Conservation (phyloP, 2,329 filamentous ascomycete genomes). For the Lachnellula willkommii region DNA sequence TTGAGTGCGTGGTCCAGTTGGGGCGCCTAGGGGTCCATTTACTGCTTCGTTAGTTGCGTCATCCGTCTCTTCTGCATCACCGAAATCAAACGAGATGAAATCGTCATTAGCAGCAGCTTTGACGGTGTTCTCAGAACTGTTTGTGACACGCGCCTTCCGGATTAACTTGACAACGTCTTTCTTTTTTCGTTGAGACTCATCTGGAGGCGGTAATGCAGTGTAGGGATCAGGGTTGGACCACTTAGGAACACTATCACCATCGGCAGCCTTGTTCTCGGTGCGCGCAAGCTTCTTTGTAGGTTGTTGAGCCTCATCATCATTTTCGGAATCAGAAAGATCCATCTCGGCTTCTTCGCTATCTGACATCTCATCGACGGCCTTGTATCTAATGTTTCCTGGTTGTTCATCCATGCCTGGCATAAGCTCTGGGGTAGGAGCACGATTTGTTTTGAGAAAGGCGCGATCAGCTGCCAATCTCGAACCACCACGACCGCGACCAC, state of each 20-base stretch:
- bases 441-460: slow-evolving; percentile 31
- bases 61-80: slow-evolving; percentile 37
- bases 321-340: slow-evolving; percentile 51
- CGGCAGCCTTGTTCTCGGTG: slow-evolving; percentile 33
- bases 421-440: slow-evolving; percentile 32
- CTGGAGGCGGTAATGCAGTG: slow-evolving; percentile 74
- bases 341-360: slow-evolving; percentile 58
- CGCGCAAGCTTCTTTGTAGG: slow-evolving; percentile 42
- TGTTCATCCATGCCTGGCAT: slow-evolving; percentile 33
- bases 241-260: slow-evolving; percentile 53
- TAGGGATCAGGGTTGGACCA: slow-evolving; percentile 98
- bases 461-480: slow-evolving; percentile 30
- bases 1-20: slow-evolving; percentile 6
- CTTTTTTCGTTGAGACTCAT: slow-evolving; percentile 68
- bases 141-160: slow-evolving; percentile 73
- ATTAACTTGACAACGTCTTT: slow-evolving; percentile 87
- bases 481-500: slow-evolving; percentile 26
- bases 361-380: slow-evolving; percentile 51
- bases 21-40: slow-evolving; percentile 6
- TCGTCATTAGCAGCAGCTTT: slow-evolving; percentile 61
- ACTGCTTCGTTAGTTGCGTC: slow-evolving; percentile 13
- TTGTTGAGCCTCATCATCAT: slow-evolving; percentile 29
- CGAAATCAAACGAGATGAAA: slow-evolving; percentile 81
- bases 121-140: slow-evolving; percentile 40
- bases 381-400: slow-evolving; percentile 42